Evolutionary conservation across 192 early-diverging fungal genomes (phyloP), one percentile per base, ranked within the genome.

Genomic region (Podila horticola): DNA sequence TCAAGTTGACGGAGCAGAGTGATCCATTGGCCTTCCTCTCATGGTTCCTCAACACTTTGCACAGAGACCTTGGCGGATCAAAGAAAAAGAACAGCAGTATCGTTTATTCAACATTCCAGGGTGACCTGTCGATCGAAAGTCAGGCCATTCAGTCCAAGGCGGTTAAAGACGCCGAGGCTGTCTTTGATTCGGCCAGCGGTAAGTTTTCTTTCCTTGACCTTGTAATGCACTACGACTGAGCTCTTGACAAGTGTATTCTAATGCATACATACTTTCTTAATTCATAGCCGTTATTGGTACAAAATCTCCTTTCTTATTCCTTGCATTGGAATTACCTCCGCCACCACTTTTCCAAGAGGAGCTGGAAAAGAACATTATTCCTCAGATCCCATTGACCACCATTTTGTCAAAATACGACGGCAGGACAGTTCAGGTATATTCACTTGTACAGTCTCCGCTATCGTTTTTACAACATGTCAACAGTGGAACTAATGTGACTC

Each of bases 31-130:
- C 96, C 11, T 93, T 98, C 66, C 74, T 97, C 6, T 89, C 91
- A 7, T 99, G 98, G 98, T 91, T 98, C 51, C 85, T 99, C 52
- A 98, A 99, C 75, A 84, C 92, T 17, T 62, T 99, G 63, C 98
- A 99, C 74, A 84, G 82, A 20, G 96, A 93, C 58, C 84, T 99
- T 22, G 94, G 94, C 28, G 96, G 96, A 13, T 89, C 89, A 12
- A 90, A 84, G 67, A 97, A 96, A 71, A 77, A 77, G 51, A 79
- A 85, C 29, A 92, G 90, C 68, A 96, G 94, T 82, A 86, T 95
- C 48, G 89, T 99, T 4, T 93, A 97, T 75, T 69, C 88, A 45
- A 89, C 91, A 11, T 96, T 99, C 66, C 95, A 96, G 73, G 98
- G 98, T 28, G 90, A 96, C 41, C 77, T 99, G 0, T 83, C 83